A percentile compares a stretch with the other conserved stretches of the same genome.
phyloP scores from a whole-genome alignment of 2,329 filamentous ascomycete species.

The Aspergillus tanneri region DNA sequence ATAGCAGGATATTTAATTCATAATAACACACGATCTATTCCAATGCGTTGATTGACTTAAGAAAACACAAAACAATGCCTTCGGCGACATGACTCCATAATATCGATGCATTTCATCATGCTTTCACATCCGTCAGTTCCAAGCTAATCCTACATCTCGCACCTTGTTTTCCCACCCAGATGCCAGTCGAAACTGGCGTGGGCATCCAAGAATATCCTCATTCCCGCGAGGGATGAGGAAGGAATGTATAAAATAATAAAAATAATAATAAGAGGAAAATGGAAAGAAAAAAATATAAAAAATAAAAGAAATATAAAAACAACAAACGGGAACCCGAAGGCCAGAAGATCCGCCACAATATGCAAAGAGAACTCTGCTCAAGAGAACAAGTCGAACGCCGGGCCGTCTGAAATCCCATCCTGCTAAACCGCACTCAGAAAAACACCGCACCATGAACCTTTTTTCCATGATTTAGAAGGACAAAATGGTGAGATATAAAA shows the following conservation, averaged over 20 bases:
- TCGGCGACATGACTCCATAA: slow-evolving; percentile 22
- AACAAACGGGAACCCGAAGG: slow-evolving; percentile 16
- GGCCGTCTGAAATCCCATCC: slow-evolving; percentile 29
- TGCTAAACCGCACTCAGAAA: slow-evolving; percentile 31
- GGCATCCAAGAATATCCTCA: slow-evolving; percentile 30
- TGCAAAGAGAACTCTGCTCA: slow-evolving; percentile 22
- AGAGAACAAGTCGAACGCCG: slow-evolving; percentile 32
- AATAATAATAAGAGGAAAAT: slow-evolving; percentile 5
- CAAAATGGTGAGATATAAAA: slow-evolving; percentile 12
- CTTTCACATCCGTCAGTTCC: slow-evolving; percentile 22
- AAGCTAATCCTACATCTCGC: slow-evolving; percentile 37
- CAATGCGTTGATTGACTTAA: slow-evolving; percentile 1
- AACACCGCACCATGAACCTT: slow-evolving; percentile 40
- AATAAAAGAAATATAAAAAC: slow-evolving; percentile 16
- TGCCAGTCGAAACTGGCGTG: slow-evolving; percentile 24
- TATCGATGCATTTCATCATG: slow-evolving; percentile 26
- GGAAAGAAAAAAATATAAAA: slow-evolving; percentile 9
- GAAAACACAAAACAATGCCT: not conserved
- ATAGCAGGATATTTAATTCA: slow-evolving; percentile 68
- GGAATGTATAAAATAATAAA: slow-evolving; percentile 13
- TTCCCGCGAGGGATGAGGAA: too few relatives aligned
- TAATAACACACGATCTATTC: slow-evolving; percentile 32
- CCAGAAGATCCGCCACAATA: slow-evolving; percentile 21
- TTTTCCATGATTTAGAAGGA: slow-evolving; percentile 24
- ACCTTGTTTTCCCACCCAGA: slow-evolving; percentile 23